phyloP scores from a whole-genome alignment of 2,329 filamentous ascomycete species.

The Aureobasidium lini region DNA sequence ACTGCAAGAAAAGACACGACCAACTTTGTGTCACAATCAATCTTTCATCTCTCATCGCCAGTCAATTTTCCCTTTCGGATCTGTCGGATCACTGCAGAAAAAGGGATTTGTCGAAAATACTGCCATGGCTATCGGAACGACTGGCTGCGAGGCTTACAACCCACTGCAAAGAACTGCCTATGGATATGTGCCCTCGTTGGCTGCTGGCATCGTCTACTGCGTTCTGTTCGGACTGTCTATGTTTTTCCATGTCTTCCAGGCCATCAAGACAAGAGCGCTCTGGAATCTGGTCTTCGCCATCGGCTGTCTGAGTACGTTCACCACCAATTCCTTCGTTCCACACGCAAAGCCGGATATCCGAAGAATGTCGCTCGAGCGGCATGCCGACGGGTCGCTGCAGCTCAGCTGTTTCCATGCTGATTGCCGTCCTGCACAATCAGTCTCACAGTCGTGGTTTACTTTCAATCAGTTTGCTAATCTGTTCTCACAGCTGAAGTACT shows the following conservation, averaged over 20 bases:
- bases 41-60: background rate
- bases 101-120: background rate
- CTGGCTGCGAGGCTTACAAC: conserved; percentile 14
- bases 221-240: conserved; percentile 14
- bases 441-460: no score
- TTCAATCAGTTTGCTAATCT: background rate
- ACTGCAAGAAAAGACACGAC: background rate
- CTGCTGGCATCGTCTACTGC: conserved; percentile 15
- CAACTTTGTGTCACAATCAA: background rate
- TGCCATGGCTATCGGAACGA: conserved; percentile 11
- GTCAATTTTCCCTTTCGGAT: background rate
- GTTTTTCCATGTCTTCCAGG: conserved; percentile 13
- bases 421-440: background rate
- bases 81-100: background rate
- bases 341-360: no score
- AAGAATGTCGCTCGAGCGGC: no score
- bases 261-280: conserved; percentile 5
- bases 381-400: no score
- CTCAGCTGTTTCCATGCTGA: background rate
- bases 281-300: conserved; percentile 14
- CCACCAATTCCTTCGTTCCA: background rate
- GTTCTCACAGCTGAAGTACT: conserved; percentile 9
- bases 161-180: conserved; percentile 5
- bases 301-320: conserved; percentile 9
- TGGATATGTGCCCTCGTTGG: conserved; percentile 15